Percentiles rank a stretch among this genome's conserved stretches.
Conservation (phyloP, 2,329 filamentous ascomycete species). For the Xylariaceae sp. region DNA sequence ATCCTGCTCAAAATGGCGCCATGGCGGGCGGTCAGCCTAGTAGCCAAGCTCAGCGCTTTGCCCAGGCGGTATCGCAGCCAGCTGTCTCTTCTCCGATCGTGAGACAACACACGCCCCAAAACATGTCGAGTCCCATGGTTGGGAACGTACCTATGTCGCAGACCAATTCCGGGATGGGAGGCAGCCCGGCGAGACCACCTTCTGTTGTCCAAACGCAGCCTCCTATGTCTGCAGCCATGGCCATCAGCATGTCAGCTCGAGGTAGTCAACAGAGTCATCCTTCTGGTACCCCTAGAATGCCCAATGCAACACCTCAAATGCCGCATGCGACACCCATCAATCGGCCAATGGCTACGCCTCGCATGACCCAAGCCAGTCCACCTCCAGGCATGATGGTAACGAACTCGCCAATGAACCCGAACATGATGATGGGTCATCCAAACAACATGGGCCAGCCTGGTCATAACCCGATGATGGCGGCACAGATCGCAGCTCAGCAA, state of each 20-base stretch:
- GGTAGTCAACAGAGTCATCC: slow-evolving; percentile 66
- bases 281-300: slow-evolving; percentile 61
- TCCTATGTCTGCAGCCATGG: slow-evolving; percentile 58
- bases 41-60: slow-evolving; percentile 47
- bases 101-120: slow-evolving; percentile 62
- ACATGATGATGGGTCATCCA: slow-evolving; percentile 53
- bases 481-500: slow-evolving; percentile 47
- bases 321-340: slow-evolving; percentile 58
- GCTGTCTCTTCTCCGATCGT: slow-evolving; percentile 67
- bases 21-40: slow-evolving; percentile 41
- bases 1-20: slow-evolving; percentile 41
- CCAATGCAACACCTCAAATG: slow-evolving; percentile 60
- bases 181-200: slow-evolving; percentile 63
- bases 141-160: slow-evolving; percentile 61
- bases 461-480: slow-evolving; percentile 39
- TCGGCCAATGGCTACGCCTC: slow-evolving; percentile 53
- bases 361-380: slow-evolving; percentile 62
- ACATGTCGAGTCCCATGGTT: slow-evolving; percentile 65
- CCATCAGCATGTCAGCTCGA: slow-evolving; percentile 61
- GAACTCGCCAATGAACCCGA: slow-evolving; percentile 52
- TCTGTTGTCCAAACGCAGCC: slow-evolving; percentile 61
- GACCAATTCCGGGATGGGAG: slow-evolving; percentile 65
- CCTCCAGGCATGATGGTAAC: slow-evolving; percentile 59
- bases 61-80: slow-evolving; percentile 58
- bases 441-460: slow-evolving; percentile 28